Conservation (phyloP, 768 basidiomycete genomes). For the Boletus fagicola region DNA sequence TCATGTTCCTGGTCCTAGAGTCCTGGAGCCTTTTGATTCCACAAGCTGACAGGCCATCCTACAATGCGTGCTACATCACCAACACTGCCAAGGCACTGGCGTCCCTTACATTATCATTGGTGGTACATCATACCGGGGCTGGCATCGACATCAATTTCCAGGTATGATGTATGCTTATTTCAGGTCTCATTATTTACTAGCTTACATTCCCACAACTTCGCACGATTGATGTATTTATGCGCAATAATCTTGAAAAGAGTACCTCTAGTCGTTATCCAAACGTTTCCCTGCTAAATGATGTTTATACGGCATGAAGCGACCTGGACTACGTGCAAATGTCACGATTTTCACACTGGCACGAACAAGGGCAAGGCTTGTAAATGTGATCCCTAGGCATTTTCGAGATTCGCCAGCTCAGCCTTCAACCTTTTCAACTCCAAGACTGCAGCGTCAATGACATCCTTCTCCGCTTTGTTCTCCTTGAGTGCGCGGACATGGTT, state of each 20-base stretch:
- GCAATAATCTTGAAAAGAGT: not conserved
- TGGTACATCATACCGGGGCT: not conserved
- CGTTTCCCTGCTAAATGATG: not conserved
- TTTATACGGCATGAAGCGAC: not conserved
- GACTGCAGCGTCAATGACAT: constrained; percentile 45
- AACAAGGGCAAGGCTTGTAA: not conserved
- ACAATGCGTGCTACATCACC: no score
- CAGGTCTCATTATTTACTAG: not conserved
- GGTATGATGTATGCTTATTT: not conserved
- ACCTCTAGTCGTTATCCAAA: not conserved
- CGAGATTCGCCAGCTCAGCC: constrained; percentile 41
- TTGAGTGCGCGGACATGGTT: constrained; percentile 71
- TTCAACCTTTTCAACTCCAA: constrained; percentile 66
- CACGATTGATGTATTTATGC: not conserved
- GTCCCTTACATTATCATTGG: not conserved
- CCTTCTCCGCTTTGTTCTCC: constrained; percentile 46
- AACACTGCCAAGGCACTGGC: not conserved
- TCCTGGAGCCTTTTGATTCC: no score
- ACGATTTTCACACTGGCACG: not conserved
- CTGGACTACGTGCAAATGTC: not conserved
- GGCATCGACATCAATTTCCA: not conserved
- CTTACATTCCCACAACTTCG: not conserved
- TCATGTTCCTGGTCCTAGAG: not conserved
- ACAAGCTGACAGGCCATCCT: no score
- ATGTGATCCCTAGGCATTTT: constrained; percentile 11